These are phyloP conservation scores for Flueggea neowawraea DNA, from an alignment of 441 rosid species.

Conservation along the genomic window DNA sequence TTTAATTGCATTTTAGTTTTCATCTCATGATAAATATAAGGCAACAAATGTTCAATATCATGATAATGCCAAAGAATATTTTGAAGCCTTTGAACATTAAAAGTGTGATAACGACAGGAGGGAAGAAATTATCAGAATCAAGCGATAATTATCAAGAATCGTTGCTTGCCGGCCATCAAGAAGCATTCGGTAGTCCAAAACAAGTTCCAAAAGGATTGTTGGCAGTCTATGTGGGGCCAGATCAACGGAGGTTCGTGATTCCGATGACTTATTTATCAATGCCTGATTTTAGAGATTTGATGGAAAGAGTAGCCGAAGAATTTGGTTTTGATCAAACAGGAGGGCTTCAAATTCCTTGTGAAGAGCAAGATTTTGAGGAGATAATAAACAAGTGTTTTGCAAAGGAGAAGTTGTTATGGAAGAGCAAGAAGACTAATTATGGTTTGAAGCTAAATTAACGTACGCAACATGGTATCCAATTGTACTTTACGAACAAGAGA, in stretches of 20 bases:
- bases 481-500: too few species aligned
- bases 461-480: too few species aligned
- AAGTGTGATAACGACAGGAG: too few species aligned
- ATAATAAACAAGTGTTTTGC: conserved; percentile 31
- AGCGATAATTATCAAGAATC: neutral
- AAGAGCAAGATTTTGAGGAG: conserved; percentile 48
- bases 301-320: conserved; percentile 62
- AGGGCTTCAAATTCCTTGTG: conserved; percentile 60
- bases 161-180: neutral
- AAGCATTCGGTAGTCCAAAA: neutral
- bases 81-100: too few species aligned
- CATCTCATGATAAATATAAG: too few species aligned
- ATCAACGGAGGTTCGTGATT: conserved; percentile 53
- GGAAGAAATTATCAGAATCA: neutral
- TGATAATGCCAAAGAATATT: too few species aligned
- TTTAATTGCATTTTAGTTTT: too few species aligned
- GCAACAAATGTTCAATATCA: too few species aligned
- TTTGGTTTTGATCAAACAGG: conserved; percentile 55
- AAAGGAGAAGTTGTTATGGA: conserved; percentile 2
- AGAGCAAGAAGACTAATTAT: conserved; percentile 19
- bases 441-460: too few species aligned
- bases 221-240: conserved; percentile 57
- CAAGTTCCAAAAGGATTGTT: conserved; percentile 47
- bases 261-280: conserved; percentile 42
- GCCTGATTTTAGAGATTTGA: conserved; percentile 56